Percentiles rank a stretch among this genome's conserved stretches.
Evolutionary conservation across 306 rosid genomes (phyloP).

Genomic region (Vigna angularis): DNA sequence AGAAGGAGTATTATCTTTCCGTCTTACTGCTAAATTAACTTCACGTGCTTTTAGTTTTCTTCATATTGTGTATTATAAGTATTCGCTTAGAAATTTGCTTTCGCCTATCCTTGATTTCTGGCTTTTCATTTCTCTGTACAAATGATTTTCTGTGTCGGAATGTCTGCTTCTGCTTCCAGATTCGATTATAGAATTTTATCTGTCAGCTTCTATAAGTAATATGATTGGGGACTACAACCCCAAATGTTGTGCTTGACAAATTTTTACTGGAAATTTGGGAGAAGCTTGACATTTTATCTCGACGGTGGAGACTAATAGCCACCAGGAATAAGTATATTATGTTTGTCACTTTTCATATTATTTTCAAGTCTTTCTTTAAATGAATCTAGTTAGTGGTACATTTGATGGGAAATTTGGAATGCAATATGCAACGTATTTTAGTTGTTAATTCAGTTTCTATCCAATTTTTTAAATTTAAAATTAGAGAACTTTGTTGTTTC

Average conservation of each 20-base stretch:
- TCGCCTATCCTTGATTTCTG: constrained; percentile 9
- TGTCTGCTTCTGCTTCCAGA: background rate
- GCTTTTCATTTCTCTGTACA: constrained; percentile 22
- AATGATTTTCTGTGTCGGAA: constrained; percentile 1
- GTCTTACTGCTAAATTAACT: constrained; percentile 5
- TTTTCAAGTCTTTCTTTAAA: background rate
- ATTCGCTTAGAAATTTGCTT: background rate
- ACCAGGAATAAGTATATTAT: background rate
- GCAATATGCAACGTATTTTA: background rate
- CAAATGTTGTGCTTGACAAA: background rate
- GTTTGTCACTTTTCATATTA: background rate
- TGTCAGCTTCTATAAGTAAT: constrained; percentile 12
- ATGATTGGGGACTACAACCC: background rate
- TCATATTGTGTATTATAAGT: background rate
- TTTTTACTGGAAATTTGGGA: constrained; percentile 10
- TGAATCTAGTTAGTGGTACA: background rate
- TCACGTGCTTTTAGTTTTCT: constrained; percentile 3
- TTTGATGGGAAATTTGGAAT: background rate
- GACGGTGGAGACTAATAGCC: background rate
- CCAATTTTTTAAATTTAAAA: background rate
- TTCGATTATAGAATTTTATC: background rate
- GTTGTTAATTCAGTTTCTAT: constrained; percentile 16
- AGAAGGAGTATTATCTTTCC: constrained; percentile 19
- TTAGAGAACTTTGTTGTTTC: background rate
- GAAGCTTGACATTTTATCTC: constrained; percentile 1